These are phyloP conservation scores for Diaporthe capsici DNA, from an alignment of 2,329 filamentous ascomycete genomes.

Conservation along the genomic window DNA sequence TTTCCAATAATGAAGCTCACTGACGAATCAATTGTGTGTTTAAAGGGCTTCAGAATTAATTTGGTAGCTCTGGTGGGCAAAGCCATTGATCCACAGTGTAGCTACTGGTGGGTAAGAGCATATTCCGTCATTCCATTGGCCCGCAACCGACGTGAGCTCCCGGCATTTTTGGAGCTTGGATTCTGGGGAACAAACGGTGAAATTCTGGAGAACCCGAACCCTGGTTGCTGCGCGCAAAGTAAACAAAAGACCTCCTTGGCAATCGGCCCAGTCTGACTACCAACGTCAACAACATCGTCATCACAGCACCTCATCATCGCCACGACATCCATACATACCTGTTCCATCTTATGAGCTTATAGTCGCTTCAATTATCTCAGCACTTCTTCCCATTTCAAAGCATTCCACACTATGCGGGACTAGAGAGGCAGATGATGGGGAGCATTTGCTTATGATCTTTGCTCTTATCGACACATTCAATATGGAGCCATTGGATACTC, in stretches of 20 bases:
- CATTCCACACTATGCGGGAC: not conserved
- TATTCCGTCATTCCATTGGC: slow-evolving; percentile 27
- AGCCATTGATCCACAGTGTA: not conserved
- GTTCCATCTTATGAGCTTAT: not conserved
- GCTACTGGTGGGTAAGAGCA: not conserved
- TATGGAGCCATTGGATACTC: slow-evolving; percentile 34
- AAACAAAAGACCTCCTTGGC: slow-evolving; percentile 8
- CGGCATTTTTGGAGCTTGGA: slow-evolving; percentile 10
- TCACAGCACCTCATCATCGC: not conserved
- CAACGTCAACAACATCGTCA: slow-evolving; percentile 13
- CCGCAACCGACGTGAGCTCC: slow-evolving; percentile 24
- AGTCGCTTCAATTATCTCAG: not conserved
- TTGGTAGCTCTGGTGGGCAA: not conserved
- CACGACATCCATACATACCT: not conserved
- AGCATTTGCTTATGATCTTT: slow-evolving; percentile 29
- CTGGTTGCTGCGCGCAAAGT: slow-evolving; percentile 22
- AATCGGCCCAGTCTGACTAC: not conserved
- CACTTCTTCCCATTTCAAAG: not conserved
- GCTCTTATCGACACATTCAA: slow-evolving; percentile 17
- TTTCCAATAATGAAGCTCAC: not conserved
- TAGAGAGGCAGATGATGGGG: slow-evolving; percentile 8
- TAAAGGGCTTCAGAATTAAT: not conserved
- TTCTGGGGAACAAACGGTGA: not conserved
- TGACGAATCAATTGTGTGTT: not conserved
- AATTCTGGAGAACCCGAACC: slow-evolving; percentile 25